phyloP scores from a whole-genome alignment of 164 flowering plant species.

The Amborella trichopoda region DNA sequence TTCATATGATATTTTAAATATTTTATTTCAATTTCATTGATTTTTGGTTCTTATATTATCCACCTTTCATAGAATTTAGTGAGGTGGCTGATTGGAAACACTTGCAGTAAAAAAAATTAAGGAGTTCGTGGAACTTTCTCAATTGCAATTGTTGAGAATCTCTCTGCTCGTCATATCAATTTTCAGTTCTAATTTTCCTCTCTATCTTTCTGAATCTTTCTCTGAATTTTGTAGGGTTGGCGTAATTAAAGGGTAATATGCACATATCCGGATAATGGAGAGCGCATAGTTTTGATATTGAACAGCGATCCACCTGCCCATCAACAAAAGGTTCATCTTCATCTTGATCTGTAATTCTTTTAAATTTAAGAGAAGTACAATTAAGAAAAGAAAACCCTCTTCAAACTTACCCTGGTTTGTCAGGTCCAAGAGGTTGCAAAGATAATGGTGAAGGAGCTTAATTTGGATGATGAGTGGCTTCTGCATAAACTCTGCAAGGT shows the following conservation, averaged over 20 bases:
- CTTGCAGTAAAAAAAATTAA: too few species aligned
- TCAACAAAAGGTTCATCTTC: slow-evolving; percentile 43
- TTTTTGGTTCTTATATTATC: too few species aligned
- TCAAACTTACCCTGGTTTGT: too few species aligned
- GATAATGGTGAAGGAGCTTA: slow-evolving; percentile 71
- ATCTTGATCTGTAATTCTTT: neutral
- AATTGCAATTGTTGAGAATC: too few species aligned
- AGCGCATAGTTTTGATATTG: slow-evolving; percentile 49
- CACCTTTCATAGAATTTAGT: too few species aligned
- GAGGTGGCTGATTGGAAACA: too few species aligned
- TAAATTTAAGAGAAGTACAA: too few species aligned
- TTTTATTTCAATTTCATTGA: too few species aligned
- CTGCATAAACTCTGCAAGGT: slow-evolving; percentile 63
- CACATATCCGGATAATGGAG: slow-evolving; percentile 16
- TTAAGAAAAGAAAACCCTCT: too few species aligned
- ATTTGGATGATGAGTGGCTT: slow-evolving; percentile 44
- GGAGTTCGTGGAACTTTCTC: too few species aligned
- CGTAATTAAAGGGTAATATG: slow-evolving; percentile 44
- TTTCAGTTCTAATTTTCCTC: neutral
- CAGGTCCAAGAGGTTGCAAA: slow-evolving; percentile 68
- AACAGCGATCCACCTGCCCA: slow-evolving; percentile 55
- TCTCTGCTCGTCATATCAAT: too few species aligned
- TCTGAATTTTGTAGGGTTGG: slow-evolving; percentile 50
- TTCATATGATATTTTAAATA: too few species aligned
- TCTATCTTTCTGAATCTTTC: neutral